Evolutionary conservation across 116 monocot species (phyloP).

Genomic region (Cymodocea nodosa): DNA sequence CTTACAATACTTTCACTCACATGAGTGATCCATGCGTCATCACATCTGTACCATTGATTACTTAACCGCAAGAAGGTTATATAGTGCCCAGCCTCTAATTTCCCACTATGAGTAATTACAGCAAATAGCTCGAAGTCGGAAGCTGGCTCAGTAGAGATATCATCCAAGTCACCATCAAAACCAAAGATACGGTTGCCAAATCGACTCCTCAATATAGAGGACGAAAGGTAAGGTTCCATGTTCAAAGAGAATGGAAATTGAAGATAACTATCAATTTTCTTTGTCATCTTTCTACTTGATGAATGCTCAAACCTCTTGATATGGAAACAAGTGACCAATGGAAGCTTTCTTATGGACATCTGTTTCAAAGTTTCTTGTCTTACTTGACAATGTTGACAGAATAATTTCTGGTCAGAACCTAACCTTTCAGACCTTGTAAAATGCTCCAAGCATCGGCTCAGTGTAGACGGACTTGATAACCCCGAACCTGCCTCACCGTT

Average conservation of each 20-base stretch:
- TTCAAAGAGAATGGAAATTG: slow-evolving; percentile 67
- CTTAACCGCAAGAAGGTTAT: slow-evolving; percentile 52
- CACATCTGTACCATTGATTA: slow-evolving; percentile 77
- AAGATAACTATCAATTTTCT: slow-evolving; percentile 57
- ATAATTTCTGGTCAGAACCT: slow-evolving; percentile 65
- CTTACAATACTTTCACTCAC: slow-evolving; percentile 58
- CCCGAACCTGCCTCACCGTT: slow-evolving; percentile 16
- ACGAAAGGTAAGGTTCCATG: slow-evolving; percentile 59
- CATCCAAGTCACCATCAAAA: slow-evolving; percentile 29
- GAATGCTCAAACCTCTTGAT: slow-evolving; percentile 83
- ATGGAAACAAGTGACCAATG: slow-evolving; percentile 69
- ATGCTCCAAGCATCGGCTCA: slow-evolving; percentile 53
- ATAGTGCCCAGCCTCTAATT: slow-evolving; percentile 66
- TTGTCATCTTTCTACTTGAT: slow-evolving; percentile 42
- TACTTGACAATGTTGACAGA: slow-evolving; percentile 61
- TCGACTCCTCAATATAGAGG: slow-evolving; percentile 53
- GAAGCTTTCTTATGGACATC: slow-evolving; percentile 74
- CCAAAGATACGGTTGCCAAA: slow-evolving; percentile 54
- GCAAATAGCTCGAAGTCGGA: slow-evolving; percentile 78
- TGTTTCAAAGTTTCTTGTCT: slow-evolving; percentile 78
- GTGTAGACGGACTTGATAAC: slow-evolving; percentile 26
- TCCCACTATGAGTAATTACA: slow-evolving; percentile 69
- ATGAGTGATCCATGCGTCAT: slow-evolving; percentile 68
- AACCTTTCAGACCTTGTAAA: slow-evolving; percentile 69
- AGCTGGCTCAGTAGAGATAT: slow-evolving; percentile 20